Base-by-base conservation (phyloP, 352 stramenopile genomes). In the Pythium chondricola region DNA sequence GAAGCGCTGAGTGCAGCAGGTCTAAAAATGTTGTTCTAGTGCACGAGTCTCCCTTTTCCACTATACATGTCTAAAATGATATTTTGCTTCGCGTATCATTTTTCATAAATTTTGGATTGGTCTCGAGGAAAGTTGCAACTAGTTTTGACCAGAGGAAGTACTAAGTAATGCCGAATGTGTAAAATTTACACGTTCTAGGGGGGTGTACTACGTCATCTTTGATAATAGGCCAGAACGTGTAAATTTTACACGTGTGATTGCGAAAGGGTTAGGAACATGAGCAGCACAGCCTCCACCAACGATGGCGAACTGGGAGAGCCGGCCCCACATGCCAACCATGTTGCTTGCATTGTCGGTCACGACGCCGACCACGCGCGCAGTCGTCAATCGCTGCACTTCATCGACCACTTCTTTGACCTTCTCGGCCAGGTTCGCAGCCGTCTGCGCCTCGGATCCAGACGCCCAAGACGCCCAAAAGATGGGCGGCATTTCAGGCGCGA, bases 331-430 rank as follows among this genome's bases (percentile, higher is more conserved):
- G 5, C 29, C 20, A 6, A 1, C 21, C 49, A 50, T 50, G 18
- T 45, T 50, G 2, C n/a, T 30, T 14, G 49, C 49, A 24, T 57
- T 57, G 14, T 57, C 49, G 2, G 49, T 57, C 16, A 57, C 49
- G n/a, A 57, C 37, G 6, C 21, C 40, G 17, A 37, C 22, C 4
- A 57, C 49, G 9, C 31, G 30, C 29, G 17, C 31, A 13, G 30
- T 31, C 20, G 49, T 50, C 6, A 17, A 24, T 0, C 22, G 16
- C 14, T 57, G 3, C 8, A 56, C 48, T 10, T 54, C 37, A 7
- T 53, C 31, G 4, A 52, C 20, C 17, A 52, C 44, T 14, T 22
- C 2, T 17, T 53, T 18, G 3, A 38, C 1, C 10, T 29, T 26
- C 1, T 4, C 26, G 10, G 46, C n/a, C 25, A 53, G 24, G n/a